These are phyloP conservation scores for Geoglossum glabrum DNA, from an alignment of 495 filamentous ascomycete species.

Conservation along the genomic window DNA sequence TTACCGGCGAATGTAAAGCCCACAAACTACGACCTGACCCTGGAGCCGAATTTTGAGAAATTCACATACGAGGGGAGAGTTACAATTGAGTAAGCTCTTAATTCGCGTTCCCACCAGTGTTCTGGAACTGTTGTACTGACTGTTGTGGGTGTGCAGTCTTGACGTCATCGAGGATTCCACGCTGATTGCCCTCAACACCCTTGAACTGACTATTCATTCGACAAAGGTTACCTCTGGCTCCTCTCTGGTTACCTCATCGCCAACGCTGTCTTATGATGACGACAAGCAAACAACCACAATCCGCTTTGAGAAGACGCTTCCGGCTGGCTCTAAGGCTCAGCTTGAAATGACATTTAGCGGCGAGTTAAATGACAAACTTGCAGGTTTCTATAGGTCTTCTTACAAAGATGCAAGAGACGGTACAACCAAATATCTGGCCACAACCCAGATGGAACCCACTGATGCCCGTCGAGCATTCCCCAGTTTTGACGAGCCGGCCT, in stretches of 20 bases:
- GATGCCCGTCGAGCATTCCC: slow-evolving; percentile 57
- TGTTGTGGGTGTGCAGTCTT: slow-evolving; percentile 22
- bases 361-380: slow-evolving; percentile 58
- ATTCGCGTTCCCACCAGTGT: neutral
- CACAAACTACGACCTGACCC: slow-evolving; percentile 46
- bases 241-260: slow-evolving; percentile 26
- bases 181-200: slow-evolving; percentile 70
- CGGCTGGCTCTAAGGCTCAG: slow-evolving; percentile 38
- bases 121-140: neutral
- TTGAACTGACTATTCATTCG: slow-evolving; percentile 67
- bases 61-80: slow-evolving; percentile 52
- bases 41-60: slow-evolving; percentile 52
- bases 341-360: slow-evolving; percentile 48
- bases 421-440: slow-evolving; percentile 41
- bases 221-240: slow-evolving; percentile 41
- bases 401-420: slow-evolving; percentile 43
- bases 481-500: slow-evolving; percentile 58
- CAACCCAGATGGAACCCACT: slow-evolving; percentile 69
- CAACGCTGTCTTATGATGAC: slow-evolving; percentile 37
- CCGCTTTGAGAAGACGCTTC: slow-evolving; percentile 36
- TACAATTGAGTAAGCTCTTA: slow-evolving; percentile 31
- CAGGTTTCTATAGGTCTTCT: slow-evolving; percentile 62
- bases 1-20: slow-evolving; percentile 45
- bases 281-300: slow-evolving; percentile 42
- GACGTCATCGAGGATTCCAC: slow-evolving; percentile 70